phyloP scores from a whole-genome alignment of 139 green algal species.

The Astrephomene gubernaculifera region DNA sequence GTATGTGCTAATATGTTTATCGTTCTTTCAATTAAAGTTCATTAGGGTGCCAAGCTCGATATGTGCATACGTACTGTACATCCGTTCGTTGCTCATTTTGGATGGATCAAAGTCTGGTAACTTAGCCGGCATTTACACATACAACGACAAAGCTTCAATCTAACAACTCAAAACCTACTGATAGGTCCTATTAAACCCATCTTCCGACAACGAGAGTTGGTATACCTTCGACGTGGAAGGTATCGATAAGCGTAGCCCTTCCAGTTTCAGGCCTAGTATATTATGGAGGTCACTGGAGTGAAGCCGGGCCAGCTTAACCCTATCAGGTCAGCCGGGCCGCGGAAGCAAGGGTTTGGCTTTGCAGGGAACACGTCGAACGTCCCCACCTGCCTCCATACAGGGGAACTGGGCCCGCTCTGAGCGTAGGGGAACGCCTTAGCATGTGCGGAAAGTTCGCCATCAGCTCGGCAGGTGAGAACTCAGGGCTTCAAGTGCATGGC shows the following conservation, averaged over 20 bases:
- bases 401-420: conserved; percentile 14
- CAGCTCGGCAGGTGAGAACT: conserved; percentile 23
- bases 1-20: no score
- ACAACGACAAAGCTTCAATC: background rate
- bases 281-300: conserved; percentile 15
- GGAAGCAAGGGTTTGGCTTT: no score
- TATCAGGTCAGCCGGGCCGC: background rate
- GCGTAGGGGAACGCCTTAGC: conserved; percentile 39
- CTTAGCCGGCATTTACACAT: background rate
- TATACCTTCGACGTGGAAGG: background rate
- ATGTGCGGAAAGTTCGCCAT: conserved; percentile 54
- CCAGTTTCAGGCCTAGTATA: background rate
- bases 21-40: no score
- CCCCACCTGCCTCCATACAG: background rate
- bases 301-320: conserved; percentile 6
- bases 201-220: background rate
- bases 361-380: no score
- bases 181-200: background rate
- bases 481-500: no score
- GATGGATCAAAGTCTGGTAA: no score
- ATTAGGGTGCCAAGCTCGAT: no score
- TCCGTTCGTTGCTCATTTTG: no score
- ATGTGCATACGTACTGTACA: no score
- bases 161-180: background rate
- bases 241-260: background rate